These are phyloP conservation scores for Babesia bovis DNA, from an alignment of 169 alveolate species.

Conservation along the genomic window DNA sequence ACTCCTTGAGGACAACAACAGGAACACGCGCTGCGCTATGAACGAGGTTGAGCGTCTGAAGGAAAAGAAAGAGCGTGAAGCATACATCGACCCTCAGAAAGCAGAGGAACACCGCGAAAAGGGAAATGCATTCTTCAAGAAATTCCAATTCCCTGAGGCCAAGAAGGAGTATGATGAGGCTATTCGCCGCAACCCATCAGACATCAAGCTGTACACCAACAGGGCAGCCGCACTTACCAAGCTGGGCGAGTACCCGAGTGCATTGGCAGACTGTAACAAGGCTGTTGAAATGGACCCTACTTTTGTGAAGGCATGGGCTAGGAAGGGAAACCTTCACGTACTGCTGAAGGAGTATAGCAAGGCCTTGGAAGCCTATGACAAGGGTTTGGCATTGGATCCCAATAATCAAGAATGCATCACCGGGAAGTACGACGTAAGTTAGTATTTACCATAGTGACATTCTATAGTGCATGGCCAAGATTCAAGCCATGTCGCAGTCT, in stretches of 20 bases:
- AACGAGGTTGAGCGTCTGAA: slow-evolving; percentile 90
- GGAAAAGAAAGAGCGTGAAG: slow-evolving; percentile 88
- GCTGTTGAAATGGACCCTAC: slow-evolving; percentile 93
- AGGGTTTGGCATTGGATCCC: slow-evolving; percentile 93
- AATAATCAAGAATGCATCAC: slow-evolving; percentile 83
- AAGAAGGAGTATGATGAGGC: slow-evolving; percentile 96
- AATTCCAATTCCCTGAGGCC: slow-evolving; percentile 94
- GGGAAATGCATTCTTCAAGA: slow-evolving; percentile 91
- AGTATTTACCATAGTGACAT: neutral
- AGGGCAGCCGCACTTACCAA: slow-evolving; percentile 96
- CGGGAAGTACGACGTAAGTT: slow-evolving; percentile 75
- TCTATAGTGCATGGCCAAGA: slow-evolving; percentile 71
- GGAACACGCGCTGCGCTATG: slow-evolving; percentile 88
- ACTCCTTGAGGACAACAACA: slow-evolving; percentile 90
- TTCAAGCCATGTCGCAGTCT: slow-evolving; percentile 82
- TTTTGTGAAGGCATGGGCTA: slow-evolving; percentile 93
- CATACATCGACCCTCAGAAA: slow-evolving; percentile 91
- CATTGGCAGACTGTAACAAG: slow-evolving; percentile 90
- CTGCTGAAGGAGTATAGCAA: slow-evolving; percentile 96
- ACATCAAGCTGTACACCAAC: slow-evolving; percentile 92
- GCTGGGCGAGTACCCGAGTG: slow-evolving; percentile 93
- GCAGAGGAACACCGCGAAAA: slow-evolving; percentile 92
- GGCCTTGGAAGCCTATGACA: slow-evolving; percentile 93
- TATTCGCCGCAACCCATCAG: slow-evolving; percentile 93
- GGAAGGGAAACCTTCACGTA: slow-evolving; percentile 94